Evolutionary conservation across 148 eudicot species (phyloP).

Genomic region (Cornus suecica): DNA sequence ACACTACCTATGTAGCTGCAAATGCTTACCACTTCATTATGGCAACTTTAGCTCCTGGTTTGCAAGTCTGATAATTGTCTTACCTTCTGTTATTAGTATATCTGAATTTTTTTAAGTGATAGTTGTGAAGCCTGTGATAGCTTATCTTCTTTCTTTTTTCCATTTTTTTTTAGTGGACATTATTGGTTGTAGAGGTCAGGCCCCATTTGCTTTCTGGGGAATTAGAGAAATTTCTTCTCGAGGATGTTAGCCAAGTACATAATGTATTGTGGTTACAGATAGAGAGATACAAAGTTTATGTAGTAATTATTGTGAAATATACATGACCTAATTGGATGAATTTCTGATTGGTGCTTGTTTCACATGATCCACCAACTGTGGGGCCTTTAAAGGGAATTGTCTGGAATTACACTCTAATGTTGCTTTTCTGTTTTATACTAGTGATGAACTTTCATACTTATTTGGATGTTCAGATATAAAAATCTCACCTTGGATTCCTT

Average conservation of each 20-base stretch:
- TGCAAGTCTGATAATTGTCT: background rate
- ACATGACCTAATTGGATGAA: background rate
- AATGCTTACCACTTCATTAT: background rate
- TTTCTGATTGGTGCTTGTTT: background rate
- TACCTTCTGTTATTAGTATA: background rate
- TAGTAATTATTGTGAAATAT: background rate
- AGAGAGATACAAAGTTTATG: background rate
- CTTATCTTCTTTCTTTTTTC: background rate
- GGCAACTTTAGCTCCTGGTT: slow-evolving; percentile 5
- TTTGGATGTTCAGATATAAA: no score
- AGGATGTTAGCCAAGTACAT: slow-evolving; percentile 54
- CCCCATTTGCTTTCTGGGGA: slow-evolving; percentile 70
- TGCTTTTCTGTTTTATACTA: background rate
- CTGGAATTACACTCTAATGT: background rate
- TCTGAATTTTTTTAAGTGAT: background rate
- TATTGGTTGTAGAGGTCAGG: slow-evolving; percentile 56
- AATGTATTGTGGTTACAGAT: background rate
- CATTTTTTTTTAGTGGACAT: slow-evolving; percentile 49
- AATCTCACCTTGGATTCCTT: background rate
- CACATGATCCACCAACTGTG: background rate
- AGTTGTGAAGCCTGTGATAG: slow-evolving; percentile 4
- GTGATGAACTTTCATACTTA: no score
- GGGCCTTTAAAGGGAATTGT: background rate
- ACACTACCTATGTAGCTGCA: background rate
- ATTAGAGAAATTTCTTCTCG: slow-evolving; percentile 42